These are phyloP conservation scores for Hansfordia pulvinata DNA, from an alignment of 2,329 filamentous ascomycete genomes.

Conservation along the genomic window DNA sequence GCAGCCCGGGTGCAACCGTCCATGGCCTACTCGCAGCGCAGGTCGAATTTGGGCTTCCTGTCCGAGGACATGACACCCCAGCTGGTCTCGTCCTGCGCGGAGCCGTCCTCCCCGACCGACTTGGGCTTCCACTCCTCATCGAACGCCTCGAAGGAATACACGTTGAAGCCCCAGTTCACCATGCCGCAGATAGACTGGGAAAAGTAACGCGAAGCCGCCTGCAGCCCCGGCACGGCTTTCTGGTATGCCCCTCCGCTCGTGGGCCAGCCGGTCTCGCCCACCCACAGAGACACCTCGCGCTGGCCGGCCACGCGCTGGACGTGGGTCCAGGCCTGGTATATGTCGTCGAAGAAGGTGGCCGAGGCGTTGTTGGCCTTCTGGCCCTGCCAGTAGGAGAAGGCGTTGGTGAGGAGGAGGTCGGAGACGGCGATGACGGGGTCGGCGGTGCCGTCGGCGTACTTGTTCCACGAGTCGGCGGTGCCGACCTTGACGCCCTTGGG, in stretches of 20 bases:
- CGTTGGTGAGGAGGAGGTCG: conserved; percentile 52
- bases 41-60: conserved; percentile 37
- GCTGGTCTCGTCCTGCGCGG: conserved; percentile 47
- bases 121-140: conserved; percentile 60
- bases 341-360: conserved; percentile 52
- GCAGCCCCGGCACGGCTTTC: conserved; percentile 41
- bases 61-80: conserved; percentile 56
- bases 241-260: conserved; percentile 50
- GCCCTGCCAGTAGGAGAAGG: conserved; percentile 63
- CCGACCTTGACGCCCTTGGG: conserved; percentile 42
- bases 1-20: no score
- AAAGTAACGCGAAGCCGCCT: conserved; percentile 47
- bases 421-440: conserved; percentile 46
- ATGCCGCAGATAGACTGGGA: conserved; percentile 48
- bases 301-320: conserved; percentile 43
- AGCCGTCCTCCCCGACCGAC: conserved; percentile 48
- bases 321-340: conserved; percentile 47
- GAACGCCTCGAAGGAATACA: conserved; percentile 63
- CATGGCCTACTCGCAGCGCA: no score
- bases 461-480: conserved; percentile 63
- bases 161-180: conserved; percentile 51
- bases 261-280: conserved; percentile 56
- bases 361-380: conserved; percentile 38
- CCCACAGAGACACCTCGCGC: conserved; percentile 49
- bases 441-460: conserved; percentile 53